These are phyloP conservation scores for Rhododendron vialii DNA, from an alignment of 148 eudicot species.

Conservation along the genomic window DNA sequence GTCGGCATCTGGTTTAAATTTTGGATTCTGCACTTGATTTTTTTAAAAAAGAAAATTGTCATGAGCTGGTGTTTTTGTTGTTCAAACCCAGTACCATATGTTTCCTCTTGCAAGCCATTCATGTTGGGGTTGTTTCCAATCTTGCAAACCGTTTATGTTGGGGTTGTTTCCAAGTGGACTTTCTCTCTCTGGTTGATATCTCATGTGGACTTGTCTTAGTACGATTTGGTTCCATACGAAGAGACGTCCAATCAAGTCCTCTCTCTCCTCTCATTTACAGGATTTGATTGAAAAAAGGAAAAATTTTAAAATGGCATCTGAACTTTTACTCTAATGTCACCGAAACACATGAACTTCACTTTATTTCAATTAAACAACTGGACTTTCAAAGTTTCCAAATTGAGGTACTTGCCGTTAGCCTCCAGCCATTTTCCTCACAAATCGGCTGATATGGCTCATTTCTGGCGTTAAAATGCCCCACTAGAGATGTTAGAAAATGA, in stretches of 20 bases:
- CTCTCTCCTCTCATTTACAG: background rate
- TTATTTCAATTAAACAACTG: no score
- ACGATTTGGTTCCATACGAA: background rate
- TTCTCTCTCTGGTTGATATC: background rate
- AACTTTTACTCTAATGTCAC: no score
- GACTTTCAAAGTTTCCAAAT: no score
- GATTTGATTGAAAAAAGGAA: background rate
- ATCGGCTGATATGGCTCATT: no score
- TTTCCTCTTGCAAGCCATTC: background rate
- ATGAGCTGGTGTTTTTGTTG: background rate
- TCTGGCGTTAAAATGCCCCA: no score
- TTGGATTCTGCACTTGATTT: background rate
- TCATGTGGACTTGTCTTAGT: background rate
- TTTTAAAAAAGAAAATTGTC: no score
- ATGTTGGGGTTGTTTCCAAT: background rate
- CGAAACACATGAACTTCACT: no score
- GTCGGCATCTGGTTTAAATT: background rate
- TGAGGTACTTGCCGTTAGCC: no score
- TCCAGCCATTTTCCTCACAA: no score
- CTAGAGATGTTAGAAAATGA: no score
- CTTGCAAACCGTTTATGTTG: background rate
- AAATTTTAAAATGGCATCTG: no score
- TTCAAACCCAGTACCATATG: background rate
- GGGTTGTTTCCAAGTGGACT: background rate
- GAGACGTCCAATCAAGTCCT: background rate